phyloP scores from a whole-genome alignment of 306 rosid genomes.

The Nissolia schottii region DNA sequence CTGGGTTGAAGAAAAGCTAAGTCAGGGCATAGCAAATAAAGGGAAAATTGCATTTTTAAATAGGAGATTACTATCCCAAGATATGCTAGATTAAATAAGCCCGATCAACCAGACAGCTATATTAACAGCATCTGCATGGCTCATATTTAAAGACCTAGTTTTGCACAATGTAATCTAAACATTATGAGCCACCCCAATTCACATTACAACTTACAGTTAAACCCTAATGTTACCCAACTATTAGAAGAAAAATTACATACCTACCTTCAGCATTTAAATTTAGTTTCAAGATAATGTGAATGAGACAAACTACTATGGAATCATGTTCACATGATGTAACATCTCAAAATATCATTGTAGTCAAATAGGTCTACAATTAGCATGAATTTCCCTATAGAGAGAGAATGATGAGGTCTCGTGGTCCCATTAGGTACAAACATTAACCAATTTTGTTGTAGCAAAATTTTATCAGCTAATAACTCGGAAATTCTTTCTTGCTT shows the following conservation, averaged over 20 bases:
- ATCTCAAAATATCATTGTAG: neutral
- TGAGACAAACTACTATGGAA: neutral
- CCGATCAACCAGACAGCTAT: neutral
- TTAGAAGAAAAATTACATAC: neutral
- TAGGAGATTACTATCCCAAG: conserved; percentile 14
- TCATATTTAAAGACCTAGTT: conserved; percentile 8
- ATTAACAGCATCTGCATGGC: neutral
- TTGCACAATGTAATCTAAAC: conserved; percentile 4
- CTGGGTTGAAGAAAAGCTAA: conserved; percentile 38
- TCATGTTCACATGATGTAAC: neutral
- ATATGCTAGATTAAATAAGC: conserved; percentile 18
- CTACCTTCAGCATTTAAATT: conserved; percentile 1
- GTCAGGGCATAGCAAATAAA: conserved; percentile 26
- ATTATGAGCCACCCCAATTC: neutral
- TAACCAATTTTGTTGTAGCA: neutral
- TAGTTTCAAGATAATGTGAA: conserved; percentile 2
- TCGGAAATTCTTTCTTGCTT: neutral
- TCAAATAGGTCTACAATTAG: neutral
- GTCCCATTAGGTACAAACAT: neutral
- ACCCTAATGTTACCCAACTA: neutral
- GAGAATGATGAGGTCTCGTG: neutral
- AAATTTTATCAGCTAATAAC: neutral
- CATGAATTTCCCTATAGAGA: too few species aligned
- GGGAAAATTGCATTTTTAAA: neutral
- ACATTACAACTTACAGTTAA: conserved; percentile 5